Evolutionary conservation across 495 filamentous ascomycete genomes (phyloP), one percentile per base, ranked within the genome.

Genomic region (Xylaria longipes): DNA sequence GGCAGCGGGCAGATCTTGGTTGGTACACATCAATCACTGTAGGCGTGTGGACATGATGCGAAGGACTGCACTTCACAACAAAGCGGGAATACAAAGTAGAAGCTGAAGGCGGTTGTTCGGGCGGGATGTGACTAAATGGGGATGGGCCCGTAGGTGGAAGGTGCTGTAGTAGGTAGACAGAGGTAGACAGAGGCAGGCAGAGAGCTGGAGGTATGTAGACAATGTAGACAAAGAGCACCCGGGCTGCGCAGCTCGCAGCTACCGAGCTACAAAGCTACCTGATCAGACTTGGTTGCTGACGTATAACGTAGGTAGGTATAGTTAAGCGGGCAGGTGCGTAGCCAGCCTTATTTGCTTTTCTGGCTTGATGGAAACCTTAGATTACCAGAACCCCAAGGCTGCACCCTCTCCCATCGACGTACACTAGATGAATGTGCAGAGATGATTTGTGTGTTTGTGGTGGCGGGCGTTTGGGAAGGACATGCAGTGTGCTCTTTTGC

Each of bases 241-340:
- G n/a, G 37, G 35, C 57, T 6, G 27, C 65, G 17, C 64, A 46
- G 64, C 37, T 35, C 31, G 29, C 29, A 64, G 58, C 33, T 64
- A 64, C 68, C 58, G 48, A 64, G 46, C 15, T 67, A 67, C 65
- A 56, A 56, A 56, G 65, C 65, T 56, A 67, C 65, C 64, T 54
- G 46, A 46, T 29, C 43, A 22, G 62, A 31, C 45, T 31, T 39
- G 45, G 33, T 48, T 60, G 56, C 54, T 35, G 11, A 52, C 45
- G 45, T 33, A 17, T 25, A 15, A 35, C 22, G 20, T 29, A 57
- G 7, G 7, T 15, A 52, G 11, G 35, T 29, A 22, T 15, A 58
- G 39, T 41, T 25, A 29, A 56, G 33, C n/a, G 45, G 12, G 41
- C 20, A 60, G 66, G 54, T 39, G 33, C 25, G 52, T 14, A 58